phyloP scores from a whole-genome alignment of 208 protist species.

The Tritrichomonas foetus region DNA sequence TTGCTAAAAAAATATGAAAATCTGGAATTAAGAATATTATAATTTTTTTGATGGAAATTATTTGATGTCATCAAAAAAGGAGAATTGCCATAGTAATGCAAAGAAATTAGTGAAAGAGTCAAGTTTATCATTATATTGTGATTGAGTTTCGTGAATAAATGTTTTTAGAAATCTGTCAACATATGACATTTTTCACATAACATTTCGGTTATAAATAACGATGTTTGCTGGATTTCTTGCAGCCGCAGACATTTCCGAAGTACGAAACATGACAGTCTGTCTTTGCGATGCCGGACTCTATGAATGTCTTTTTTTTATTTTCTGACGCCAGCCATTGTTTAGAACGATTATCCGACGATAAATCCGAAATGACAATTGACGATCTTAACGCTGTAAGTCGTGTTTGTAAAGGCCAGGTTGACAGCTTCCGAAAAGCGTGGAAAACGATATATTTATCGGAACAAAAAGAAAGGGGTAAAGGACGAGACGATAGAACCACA shows the following conservation, averaged over 20 bases:
- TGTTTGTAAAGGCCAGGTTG: not conserved
- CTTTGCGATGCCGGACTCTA: not conserved
- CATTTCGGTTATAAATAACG: too few species aligned
- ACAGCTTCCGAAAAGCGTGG: not conserved
- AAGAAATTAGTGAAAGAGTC: too few species aligned
- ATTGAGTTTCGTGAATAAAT: too few species aligned
- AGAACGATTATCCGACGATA: not conserved
- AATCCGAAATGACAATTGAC: not conserved
- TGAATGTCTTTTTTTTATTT: not conserved
- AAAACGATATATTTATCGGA: not conserved
- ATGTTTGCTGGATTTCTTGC: slow-evolving; percentile 1
- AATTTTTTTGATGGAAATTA: too few species aligned
- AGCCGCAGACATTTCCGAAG: not conserved
- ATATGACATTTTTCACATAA: too few species aligned
- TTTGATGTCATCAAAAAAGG: too few species aligned
- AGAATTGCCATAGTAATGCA: too few species aligned
- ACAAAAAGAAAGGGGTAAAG: slow-evolving; percentile 39
- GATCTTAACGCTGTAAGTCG: not conserved
- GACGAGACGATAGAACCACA: slow-evolving; percentile 6
- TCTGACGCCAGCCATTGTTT: not conserved
- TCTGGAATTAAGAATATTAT: too few species aligned
- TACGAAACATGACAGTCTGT: not conserved
- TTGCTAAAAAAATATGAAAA: too few species aligned
- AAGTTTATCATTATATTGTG: too few species aligned
- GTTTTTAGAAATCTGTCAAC: too few species aligned